Conservation (phyloP, 2,329 filamentous ascomycete species). For the Trichoderma sp. region DNA sequence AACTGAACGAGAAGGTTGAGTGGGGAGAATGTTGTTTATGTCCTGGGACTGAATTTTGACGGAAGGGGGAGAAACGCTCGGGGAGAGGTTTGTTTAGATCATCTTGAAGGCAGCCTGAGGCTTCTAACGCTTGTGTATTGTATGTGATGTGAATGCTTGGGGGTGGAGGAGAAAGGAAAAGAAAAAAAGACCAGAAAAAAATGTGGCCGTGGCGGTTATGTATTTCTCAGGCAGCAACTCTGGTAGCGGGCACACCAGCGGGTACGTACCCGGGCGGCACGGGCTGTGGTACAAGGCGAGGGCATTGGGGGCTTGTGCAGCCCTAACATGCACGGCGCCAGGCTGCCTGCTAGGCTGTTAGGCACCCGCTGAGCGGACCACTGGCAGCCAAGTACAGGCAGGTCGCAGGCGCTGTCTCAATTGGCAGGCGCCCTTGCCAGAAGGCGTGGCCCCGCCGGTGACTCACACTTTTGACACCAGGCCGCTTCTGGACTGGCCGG, state of each 20-base stretch:
- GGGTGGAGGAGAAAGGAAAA: slow-evolving; percentile 37
- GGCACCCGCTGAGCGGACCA: neutral
- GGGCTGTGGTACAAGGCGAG: slow-evolving; percentile 22
- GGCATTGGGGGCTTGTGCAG: neutral
- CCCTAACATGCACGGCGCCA: slow-evolving; percentile 14
- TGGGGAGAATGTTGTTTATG: slow-evolving; percentile 42
- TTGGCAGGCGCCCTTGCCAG: slow-evolving; percentile 27
- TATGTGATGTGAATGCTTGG: slow-evolving; percentile 37
- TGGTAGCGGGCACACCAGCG: slow-evolving; percentile 17
- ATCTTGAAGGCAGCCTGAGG: slow-evolving; percentile 51
- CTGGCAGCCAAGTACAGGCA: neutral
- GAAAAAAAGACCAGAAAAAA: slow-evolving; percentile 25
- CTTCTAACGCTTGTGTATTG: slow-evolving; percentile 28
- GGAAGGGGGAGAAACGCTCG: slow-evolving; percentile 38
- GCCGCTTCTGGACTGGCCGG: slow-evolving; percentile 32
- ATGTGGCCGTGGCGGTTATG: slow-evolving; percentile 36
- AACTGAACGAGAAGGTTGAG: slow-evolving; percentile 46
- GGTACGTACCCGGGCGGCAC: slow-evolving; percentile 5
- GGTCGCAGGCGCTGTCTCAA: neutral
- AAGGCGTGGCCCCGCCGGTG: slow-evolving; percentile 32
- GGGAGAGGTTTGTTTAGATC: slow-evolving; percentile 53
- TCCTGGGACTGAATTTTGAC: slow-evolving; percentile 55
- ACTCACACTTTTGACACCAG: slow-evolving; percentile 36
- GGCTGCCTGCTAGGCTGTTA: slow-evolving; percentile 14
- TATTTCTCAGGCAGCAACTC: slow-evolving; percentile 49